Evolutionary conservation across 306 rosid species (phyloP).

Genomic region (Delonix regia): DNA sequence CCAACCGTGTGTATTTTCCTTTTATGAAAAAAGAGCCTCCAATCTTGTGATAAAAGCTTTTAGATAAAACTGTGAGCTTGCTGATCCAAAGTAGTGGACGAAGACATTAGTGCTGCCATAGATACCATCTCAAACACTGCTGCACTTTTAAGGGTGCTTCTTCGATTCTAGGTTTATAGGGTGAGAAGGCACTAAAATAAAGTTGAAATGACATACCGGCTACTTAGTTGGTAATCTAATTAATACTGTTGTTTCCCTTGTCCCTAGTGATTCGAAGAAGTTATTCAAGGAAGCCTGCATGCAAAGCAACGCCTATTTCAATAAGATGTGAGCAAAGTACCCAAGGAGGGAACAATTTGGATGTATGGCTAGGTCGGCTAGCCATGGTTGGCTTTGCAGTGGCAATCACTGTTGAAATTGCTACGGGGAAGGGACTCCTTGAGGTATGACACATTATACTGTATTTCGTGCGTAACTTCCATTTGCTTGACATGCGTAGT

Average conservation of each 20-base stretch:
- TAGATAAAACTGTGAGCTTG: conserved; percentile 12
- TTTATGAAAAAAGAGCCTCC: neutral
- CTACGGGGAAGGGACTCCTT: conserved; percentile 87
- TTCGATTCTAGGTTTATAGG: conserved; percentile 7
- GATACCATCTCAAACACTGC: neutral
- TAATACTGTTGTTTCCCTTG: conserved; percentile 21
- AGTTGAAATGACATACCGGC: neutral
- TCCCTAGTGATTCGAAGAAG: conserved; percentile 53
- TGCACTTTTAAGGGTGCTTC: neutral
- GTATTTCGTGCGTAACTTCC: conserved; percentile 4
- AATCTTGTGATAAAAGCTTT: neutral
- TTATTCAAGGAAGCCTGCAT: conserved; percentile 43
- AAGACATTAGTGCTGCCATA: neutral
- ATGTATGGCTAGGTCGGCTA: conserved; percentile 85
- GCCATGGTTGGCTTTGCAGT: conserved; percentile 92
- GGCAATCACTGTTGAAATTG: conserved; percentile 76
- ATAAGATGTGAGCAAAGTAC: conserved; percentile 77
- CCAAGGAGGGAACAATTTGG: conserved; percentile 64
- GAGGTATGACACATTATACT: conserved; percentile 58
- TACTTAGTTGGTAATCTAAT: neutral
- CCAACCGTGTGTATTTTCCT: neutral
- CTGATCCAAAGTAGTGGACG: conserved; percentile 18
- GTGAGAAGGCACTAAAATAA: neutral
- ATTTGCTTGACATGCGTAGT: neutral
- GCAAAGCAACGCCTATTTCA: conserved; percentile 58